These are phyloP conservation scores for Hydnomerulius pinastri DNA, from an alignment of 768 basidiomycete genomes.

Conservation along the genomic window DNA sequence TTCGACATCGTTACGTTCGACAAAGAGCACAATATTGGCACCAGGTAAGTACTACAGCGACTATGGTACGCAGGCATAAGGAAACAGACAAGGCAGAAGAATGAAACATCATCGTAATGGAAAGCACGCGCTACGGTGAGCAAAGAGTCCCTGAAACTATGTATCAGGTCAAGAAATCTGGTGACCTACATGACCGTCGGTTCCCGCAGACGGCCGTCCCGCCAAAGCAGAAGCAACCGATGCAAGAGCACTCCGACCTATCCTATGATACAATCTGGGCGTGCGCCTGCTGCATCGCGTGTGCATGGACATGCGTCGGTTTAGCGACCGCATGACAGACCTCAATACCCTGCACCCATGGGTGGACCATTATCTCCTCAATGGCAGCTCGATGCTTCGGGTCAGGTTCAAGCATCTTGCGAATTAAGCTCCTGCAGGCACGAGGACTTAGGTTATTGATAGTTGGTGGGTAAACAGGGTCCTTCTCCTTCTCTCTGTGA, in stretches of 20 bases:
- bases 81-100: not conserved
- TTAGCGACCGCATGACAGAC: conserved; percentile 69
- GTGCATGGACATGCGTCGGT: conserved; percentile 72
- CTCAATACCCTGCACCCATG: conserved; percentile 82
- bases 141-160: conserved; percentile 23
- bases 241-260: not conserved
- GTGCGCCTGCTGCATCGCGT: conserved; percentile 60
- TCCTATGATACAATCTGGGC: conserved; percentile 37
- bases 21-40: conserved; percentile 16
- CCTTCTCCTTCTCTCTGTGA: conserved; percentile 33
- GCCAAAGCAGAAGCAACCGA: not conserved
- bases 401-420: conserved; percentile 95
- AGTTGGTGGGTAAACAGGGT: conserved; percentile 52
- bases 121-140: conserved; percentile 9
- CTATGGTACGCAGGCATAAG: conserved; percentile 20
- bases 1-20: not conserved
- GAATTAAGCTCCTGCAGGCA: conserved; percentile 77
- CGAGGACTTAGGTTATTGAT: conserved; percentile 89
- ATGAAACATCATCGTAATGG: conserved; percentile 6
- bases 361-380: conserved; percentile 76
- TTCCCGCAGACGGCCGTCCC: not conserved
- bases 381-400: conserved; percentile 74
- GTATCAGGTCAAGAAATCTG: conserved; percentile 6
- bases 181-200: not conserved
- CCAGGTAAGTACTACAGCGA: conserved; percentile 15